phyloP scores from a whole-genome alignment of 495 filamentous ascomycete species.

The Elasticomyces elasticus region DNA sequence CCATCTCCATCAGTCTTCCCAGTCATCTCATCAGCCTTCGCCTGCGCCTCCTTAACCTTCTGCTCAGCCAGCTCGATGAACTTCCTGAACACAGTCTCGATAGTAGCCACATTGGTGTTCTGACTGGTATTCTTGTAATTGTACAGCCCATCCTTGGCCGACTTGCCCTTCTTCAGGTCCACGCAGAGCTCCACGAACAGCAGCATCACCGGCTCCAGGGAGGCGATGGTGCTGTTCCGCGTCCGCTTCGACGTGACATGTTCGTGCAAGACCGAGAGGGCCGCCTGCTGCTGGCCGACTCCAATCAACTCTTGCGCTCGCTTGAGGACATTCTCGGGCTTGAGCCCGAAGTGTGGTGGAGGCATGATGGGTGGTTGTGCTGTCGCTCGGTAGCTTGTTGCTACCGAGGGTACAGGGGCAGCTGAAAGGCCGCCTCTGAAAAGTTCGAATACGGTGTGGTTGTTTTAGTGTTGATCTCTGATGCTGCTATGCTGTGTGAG shows the following conservation, averaged over 20 bases:
- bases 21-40: constrained; percentile 83
- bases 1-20: constrained; percentile 42
- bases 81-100: constrained; percentile 90
- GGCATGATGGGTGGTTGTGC: constrained; percentile 60
- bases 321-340: constrained; percentile 98
- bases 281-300: constrained; percentile 84
- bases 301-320: constrained; percentile 96
- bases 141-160: constrained; percentile 96
- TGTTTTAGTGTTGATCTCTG: too few relatives aligned
- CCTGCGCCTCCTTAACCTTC: constrained; percentile 92
- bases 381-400: too few relatives aligned
- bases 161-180: constrained; percentile 91
- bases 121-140: constrained; percentile 99
- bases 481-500: too few relatives aligned
- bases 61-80: constrained; percentile 95
- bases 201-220: constrained; percentile 96
- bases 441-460: too few relatives aligned
- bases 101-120: constrained; percentile 96
- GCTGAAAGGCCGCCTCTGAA: too few relatives aligned
- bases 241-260: constrained; percentile 97
- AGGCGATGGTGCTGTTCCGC: constrained; percentile 92
- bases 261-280: constrained; percentile 91
- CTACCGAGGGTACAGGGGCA: too few relatives aligned
- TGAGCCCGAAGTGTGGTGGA: constrained; percentile 88
- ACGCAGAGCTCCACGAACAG: constrained; percentile 93